Base-by-base conservation (phyloP, 2,329 filamentous ascomycete species). In the Alternaria triticimaculans region DNA sequence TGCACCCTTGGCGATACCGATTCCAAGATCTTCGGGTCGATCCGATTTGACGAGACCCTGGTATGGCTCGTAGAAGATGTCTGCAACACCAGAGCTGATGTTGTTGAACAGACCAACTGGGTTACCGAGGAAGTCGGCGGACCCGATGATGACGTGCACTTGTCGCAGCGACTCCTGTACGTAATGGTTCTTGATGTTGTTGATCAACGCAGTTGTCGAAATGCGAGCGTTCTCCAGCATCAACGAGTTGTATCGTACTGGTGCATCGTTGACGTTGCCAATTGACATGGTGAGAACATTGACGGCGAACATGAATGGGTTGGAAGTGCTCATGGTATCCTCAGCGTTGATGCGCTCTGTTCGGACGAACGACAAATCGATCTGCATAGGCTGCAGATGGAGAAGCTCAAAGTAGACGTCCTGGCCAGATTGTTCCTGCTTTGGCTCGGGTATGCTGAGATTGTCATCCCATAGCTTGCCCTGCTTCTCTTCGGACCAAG, bases 201-300 rank as follows among this genome's bases (percentile, higher is more conserved):
- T 90, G 21, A 94, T 87, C 48, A 99, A 85, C 1, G 97, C 89
- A 6, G 90, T 89, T 8, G 94, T 90, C 0, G 96, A 97, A 6
- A 99, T 92, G 26, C 96, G 89, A 48, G 96, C 94, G 73, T 99
- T 99, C 80, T 99, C 96, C 23, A 99, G 83, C 83, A 99, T 92
- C 23, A 99, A 84, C 1, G 96, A 93, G 67, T 98, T 99, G 77
- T 99, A 89, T 51, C 93, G 90, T 57, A 99, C 90, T 0, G 96
- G 96, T 7, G 96, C 96, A 80, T 99, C 96, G 74, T 99, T 99
- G 84, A 99, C 93, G 74, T 99, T 99, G 68, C 96, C 96, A 74
- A 99, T 96, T 14, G 96, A 97, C 96, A 99, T 99, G 1, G 96
- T 98, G 84, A 99, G 90, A 70, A 98, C 93, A 76, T 99, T 98